Conservation (phyloP, 2,329 filamentous ascomycete species). For the Penicillium sp. region DNA sequence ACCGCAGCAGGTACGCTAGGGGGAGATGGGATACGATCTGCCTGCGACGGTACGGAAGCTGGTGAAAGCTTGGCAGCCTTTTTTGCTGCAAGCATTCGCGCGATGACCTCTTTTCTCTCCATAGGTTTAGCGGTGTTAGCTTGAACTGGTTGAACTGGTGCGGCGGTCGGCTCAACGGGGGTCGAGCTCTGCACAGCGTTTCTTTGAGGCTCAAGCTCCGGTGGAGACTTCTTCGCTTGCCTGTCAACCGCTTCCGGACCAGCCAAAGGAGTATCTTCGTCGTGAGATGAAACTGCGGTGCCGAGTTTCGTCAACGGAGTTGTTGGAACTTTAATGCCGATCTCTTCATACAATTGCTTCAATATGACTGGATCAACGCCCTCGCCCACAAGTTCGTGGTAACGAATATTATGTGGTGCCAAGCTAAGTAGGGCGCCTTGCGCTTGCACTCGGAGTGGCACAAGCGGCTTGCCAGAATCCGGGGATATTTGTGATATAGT, state of each 20-base stretch:
- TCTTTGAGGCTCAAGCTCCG: background rate
- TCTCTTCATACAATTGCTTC: constrained; percentile 67
- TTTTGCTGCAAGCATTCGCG: constrained; percentile 75
- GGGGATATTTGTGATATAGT: constrained; percentile 5
- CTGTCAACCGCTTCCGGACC: background rate
- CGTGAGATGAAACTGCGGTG: background rate
- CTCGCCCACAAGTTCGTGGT: constrained; percentile 73
- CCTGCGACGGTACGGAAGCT: constrained; percentile 17
- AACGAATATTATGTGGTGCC: constrained; percentile 69
- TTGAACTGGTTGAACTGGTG: constrained; percentile 20
- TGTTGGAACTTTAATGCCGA: constrained; percentile 60
- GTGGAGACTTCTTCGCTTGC: background rate
- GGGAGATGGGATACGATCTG: constrained; percentile 20
- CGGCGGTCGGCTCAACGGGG: background rate
- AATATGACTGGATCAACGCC: constrained; percentile 70
- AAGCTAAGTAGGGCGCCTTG: constrained; percentile 71
- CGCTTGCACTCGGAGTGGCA: constrained; percentile 55
- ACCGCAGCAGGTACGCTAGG: constrained; percentile 9
- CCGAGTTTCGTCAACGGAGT: constrained; percentile 15
- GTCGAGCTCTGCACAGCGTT: background rate
- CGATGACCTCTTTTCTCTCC: constrained; percentile 77
- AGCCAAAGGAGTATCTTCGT: background rate
- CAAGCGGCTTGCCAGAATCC: constrained; percentile 31
- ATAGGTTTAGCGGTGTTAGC: constrained; percentile 51
- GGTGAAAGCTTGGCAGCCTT: constrained; percentile 56